Evolutionary conservation across 2,329 filamentous ascomycete genomes (phyloP).

Genomic region (Stagonosporopsis cucurbitacearum): DNA sequence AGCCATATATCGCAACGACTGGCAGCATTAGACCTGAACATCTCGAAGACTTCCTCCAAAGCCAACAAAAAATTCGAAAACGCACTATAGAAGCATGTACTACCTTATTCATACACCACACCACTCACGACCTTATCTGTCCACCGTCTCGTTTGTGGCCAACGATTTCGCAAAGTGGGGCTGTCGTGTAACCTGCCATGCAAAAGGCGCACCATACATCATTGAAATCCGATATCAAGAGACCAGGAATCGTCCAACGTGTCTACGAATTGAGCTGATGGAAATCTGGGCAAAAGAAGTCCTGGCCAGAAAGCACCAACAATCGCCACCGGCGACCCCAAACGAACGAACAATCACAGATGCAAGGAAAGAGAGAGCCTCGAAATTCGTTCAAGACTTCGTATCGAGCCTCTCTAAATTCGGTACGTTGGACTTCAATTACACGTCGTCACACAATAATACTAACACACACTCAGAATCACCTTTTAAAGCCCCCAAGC

Average conservation of each 20-base stretch:
- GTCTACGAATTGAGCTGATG: slow-evolving; percentile 20
- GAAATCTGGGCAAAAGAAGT: slow-evolving; percentile 28
- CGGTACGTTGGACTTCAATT: not conserved
- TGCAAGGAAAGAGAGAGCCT: slow-evolving; percentile 7
- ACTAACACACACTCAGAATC: slow-evolving; percentile 1
- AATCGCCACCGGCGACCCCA: not conserved
- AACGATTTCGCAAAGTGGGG: slow-evolving; percentile 27
- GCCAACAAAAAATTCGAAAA: not conserved
- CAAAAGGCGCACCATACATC: slow-evolving; percentile 20
- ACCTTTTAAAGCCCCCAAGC: not conserved
- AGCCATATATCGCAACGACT: not conserved
- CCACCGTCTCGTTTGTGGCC: slow-evolving; percentile 25
- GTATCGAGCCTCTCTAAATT: slow-evolving; percentile 4
- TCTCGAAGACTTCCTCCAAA: not conserved
- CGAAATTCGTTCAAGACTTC: slow-evolving; percentile 21
- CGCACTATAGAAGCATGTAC: not conserved
- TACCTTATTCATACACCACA: slow-evolving; percentile 9
- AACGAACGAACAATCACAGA: not conserved
- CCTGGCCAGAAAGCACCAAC: slow-evolving; percentile 12
- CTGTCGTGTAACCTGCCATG: slow-evolving; percentile 20
- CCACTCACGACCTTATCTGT: slow-evolving; percentile 12
- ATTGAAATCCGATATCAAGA: slow-evolving; percentile 21
- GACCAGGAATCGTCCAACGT: slow-evolving; percentile 2
- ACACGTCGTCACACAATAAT: not conserved
- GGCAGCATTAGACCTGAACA: not conserved